Conservation (phyloP, 805 yeast species). For the Monosporozyma servazzii region DNA sequence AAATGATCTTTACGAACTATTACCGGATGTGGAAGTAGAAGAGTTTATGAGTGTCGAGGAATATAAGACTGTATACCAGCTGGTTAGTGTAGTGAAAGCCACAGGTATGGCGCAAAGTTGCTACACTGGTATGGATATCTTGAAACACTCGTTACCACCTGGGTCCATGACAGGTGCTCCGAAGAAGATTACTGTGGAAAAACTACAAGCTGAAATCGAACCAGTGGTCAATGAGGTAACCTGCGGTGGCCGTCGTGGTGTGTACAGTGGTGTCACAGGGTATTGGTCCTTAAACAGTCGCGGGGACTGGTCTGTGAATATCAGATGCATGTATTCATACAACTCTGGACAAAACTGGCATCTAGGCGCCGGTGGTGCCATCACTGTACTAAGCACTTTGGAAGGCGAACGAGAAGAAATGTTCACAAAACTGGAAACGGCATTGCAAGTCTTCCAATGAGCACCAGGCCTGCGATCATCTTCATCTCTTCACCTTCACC, state of each 20-base stretch:
- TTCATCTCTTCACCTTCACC: no score
- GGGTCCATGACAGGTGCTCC: conserved; percentile 99
- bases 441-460: conserved; percentile 54
- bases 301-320: conserved; percentile 94
- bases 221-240: conserved; percentile 28
- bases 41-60: conserved; percentile 89
- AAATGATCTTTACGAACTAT: conserved; percentile 71
- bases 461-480: no score
- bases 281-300: conserved; percentile 84
- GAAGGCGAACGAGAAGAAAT: conserved; percentile 90
- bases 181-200: conserved; percentile 80
- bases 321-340: conserved; percentile 72
- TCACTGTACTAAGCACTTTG: conserved; percentile 77
- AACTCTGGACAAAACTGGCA: conserved; percentile 50
- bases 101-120: conserved; percentile 14
- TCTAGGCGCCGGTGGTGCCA: conserved; percentile 98
- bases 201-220: conserved; percentile 43
- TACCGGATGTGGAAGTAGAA: conserved; percentile 57
- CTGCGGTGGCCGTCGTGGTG: conserved; percentile 44
- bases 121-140: conserved; percentile 67
- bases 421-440: conserved; percentile 70
- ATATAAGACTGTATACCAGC: conserved; percentile 80
- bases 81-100: conserved; percentile 85
- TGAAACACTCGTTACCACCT: conserved; percentile 79
- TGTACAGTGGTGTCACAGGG: conserved; percentile 92